A percentile compares a stretch with the other conserved stretches of the same genome.
These are phyloP conservation scores for Linaria vulgaris DNA, from an alignment of 257 asterid genomes.

Conservation along the genomic window DNA sequence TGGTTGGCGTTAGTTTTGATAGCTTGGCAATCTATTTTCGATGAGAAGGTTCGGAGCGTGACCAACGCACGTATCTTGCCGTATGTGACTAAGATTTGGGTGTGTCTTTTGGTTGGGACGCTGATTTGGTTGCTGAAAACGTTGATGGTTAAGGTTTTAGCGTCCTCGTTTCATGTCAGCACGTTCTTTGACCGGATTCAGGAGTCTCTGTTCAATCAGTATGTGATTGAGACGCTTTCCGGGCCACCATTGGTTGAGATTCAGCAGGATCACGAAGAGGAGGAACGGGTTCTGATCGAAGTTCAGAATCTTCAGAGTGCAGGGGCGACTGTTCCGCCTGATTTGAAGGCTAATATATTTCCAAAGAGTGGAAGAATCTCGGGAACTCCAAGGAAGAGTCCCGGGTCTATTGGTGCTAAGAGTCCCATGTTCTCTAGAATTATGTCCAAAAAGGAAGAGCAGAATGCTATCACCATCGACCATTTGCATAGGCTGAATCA, in stretches of 20 bases:
- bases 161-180: conserved; percentile 50
- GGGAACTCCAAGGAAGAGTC: conserved; percentile 5
- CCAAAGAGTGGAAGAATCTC: conserved; percentile 27
- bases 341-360: conserved; percentile 39
- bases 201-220: conserved; percentile 52
- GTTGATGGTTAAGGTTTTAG: conserved; percentile 47
- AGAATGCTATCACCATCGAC: conserved; percentile 40
- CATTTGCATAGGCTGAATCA: conserved; percentile 28
- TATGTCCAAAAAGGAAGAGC: neutral
- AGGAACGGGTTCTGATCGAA: conserved; percentile 44
- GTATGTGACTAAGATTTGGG: conserved; percentile 48
- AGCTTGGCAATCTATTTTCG: conserved; percentile 54
- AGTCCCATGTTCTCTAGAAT: neutral
- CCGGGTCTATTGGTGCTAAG: neutral
- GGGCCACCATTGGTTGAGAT: conserved; percentile 53
- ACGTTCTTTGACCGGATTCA: conserved; percentile 53
- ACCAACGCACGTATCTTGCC: conserved; percentile 33
- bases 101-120: conserved; percentile 50
- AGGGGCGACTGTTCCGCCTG: conserved; percentile 45
- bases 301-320: conserved; percentile 50
- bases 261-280: conserved; percentile 44
- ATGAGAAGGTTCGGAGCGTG: conserved; percentile 40
- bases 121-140: conserved; percentile 54
- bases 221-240: conserved; percentile 46
- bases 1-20: conserved; percentile 55